Base-by-base conservation (phyloP, 2,329 filamentous ascomycete species). In the Epichloe festucae region DNA sequence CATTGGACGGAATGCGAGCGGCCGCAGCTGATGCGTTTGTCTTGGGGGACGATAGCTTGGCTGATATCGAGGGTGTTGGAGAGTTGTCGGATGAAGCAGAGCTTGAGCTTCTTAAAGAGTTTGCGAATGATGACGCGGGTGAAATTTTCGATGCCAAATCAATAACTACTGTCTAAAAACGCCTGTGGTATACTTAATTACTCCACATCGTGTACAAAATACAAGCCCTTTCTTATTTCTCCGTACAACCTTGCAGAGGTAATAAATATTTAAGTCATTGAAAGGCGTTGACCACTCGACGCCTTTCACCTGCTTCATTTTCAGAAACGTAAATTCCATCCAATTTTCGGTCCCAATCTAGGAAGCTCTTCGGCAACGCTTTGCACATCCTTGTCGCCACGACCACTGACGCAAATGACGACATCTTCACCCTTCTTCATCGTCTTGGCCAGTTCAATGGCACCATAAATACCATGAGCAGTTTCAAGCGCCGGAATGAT, bases 321-420 rank as follows among this genome's bases (percentile, higher is more conserved):
- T 63, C 74, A 81, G 60, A 84, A 84, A 36, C 81, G 73, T 60
- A 84, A 64, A 59, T 84, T 80, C 81, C 81, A 84, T 53, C 78
- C 89, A 68, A 98, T 97, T 74, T 85, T 76, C 7, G 93, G 93
- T 0, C 93, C 91, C 55, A 98, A 69, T 59, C 78, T 86, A 17
- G 91, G 91, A 64, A 98, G 71, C 71, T 95, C 89, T 64, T 98
- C 93, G 0, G 93, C 93, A 49, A 98, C 91, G 62, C 88, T 95
- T 79, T 98, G 90, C 53, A 98, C 93, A 65, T 98, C 93, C 81
- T 98, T 98, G 70, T 98, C 93, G 56, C 93, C 93, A 60, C 93
- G 77, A 8, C 93, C 93, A 64, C 87, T 94, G 39, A 98, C 68
- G 70, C 91, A 97, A 56, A 98, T 90, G 54, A 98, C 91, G 31